Evolutionary conservation across 805 yeast species (phyloP).

Genomic region (Wilhelminamyces savonicus): DNA sequence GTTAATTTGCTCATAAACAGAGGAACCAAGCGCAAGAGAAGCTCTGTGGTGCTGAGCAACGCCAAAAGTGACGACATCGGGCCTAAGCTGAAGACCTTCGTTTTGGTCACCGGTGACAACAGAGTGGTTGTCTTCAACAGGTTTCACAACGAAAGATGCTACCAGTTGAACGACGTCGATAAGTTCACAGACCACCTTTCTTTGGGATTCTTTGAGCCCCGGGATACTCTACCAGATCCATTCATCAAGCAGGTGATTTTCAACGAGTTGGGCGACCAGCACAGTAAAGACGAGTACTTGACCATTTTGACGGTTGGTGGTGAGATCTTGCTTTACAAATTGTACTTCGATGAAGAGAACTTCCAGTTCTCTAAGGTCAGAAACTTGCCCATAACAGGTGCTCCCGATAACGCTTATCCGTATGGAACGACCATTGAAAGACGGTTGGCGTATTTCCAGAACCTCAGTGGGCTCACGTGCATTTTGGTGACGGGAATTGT

Average conservation of each 20-base stretch:
- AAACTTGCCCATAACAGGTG: constrained; percentile 57
- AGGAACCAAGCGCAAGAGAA: constrained; percentile 24
- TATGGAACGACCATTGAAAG: constrained; percentile 67
- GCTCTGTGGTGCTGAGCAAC: too few relatives aligned
- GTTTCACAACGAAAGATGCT: constrained; percentile 48
- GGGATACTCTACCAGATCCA: constrained; percentile 61
- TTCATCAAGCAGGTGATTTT: constrained; percentile 61
- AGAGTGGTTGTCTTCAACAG: constrained; percentile 59
- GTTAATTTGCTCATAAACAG: constrained; percentile 19
- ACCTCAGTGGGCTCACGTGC: constrained; percentile 51
- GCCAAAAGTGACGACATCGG: constrained; percentile 10
- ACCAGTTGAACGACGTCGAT: constrained; percentile 44
- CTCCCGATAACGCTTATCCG: constrained; percentile 72
- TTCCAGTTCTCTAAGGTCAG: constrained; percentile 37
- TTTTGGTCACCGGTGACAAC: constrained; percentile 73
- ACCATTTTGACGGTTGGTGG: constrained; percentile 77
- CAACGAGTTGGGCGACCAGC: constrained; percentile 57
- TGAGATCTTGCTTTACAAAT: constrained; percentile 63
- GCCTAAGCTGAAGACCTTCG: constrained; percentile 40
- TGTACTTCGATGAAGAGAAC: constrained; percentile 42
- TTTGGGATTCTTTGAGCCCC: constrained; percentile 44
- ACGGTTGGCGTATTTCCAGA: constrained; percentile 52
- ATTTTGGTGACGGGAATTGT: constrained; percentile 70
- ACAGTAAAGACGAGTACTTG: constrained; percentile 52
- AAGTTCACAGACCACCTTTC: constrained; percentile 38